phyloP scores from a whole-genome alignment of 306 rosid genomes.

The Cucurbita maxima region DNA sequence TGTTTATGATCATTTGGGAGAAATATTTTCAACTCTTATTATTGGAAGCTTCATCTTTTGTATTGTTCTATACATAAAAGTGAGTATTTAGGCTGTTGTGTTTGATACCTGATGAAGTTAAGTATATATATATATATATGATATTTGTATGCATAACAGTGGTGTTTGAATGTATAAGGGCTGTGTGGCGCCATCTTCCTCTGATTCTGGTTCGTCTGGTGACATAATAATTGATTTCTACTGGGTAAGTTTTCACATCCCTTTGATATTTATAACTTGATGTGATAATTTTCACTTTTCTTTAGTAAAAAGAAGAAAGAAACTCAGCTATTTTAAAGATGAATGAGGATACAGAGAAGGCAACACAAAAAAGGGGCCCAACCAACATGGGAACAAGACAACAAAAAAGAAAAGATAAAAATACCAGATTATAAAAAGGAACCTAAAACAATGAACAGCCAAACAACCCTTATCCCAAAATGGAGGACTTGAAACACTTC shows the following conservation, averaged over 20 bases:
- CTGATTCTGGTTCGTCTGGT: slow-evolving; percentile 87
- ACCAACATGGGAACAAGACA: neutral
- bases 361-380: neutral
- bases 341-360: neutral
- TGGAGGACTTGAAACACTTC: neutral
- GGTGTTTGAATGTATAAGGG: slow-evolving; percentile 38
- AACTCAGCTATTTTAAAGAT: neutral
- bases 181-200: slow-evolving; percentile 76
- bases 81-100: slow-evolving; percentile 22
- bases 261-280: slow-evolving; percentile 1
- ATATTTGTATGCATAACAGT: neutral
- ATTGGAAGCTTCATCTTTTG: slow-evolving; percentile 86
- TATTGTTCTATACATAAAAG: slow-evolving; percentile 72
- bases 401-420: neutral
- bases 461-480: neutral
- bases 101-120: neutral
- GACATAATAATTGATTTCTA: slow-evolving; percentile 80
- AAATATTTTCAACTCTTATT: slow-evolving; percentile 74
- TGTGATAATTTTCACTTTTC: neutral
- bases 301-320: neutral
- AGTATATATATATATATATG: neutral
- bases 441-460: neutral
- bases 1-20: slow-evolving; percentile 92
- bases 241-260: slow-evolving; percentile 51
- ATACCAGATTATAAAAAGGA: neutral